Base-by-base conservation (phyloP, 768 basidiomycete species). In the Boletus coccyginus region DNA sequence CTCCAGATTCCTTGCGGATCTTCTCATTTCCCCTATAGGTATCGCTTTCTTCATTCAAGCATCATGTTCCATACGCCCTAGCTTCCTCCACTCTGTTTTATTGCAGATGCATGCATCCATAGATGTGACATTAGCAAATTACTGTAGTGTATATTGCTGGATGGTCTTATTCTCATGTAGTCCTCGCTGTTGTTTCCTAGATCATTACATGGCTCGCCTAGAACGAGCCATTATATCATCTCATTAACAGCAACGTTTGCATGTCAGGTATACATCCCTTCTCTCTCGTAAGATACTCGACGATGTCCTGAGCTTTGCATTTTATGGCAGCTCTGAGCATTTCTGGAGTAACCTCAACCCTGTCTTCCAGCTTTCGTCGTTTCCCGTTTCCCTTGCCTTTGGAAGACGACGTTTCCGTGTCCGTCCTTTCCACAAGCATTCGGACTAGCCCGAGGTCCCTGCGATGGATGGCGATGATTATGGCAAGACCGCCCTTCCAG, bases 231-330 rank as follows among this genome's bases (percentile, higher is more conserved):
- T 56, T 45, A 43, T 10, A 35, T 73, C 52, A 74, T 48, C 65
- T 62, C 71, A 77, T 74, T 59, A 73, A 50, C 50, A 75, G 68
- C 38, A 87, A 68, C 0, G 89, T 89, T 64, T 83, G 79, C 70
- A 90, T 81, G 66, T 90, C 86, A 0, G 90, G 90, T 36, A 90
- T 72, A 61, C 85, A 84, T 11, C 84, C 83, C 70, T 89, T 90
- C 68, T 90, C 88, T 45, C 72, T 70, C 53, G 79, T 81, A 31
- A 94, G 73, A 64, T 90, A 94, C 49, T 87, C 76, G 50, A 84
- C 81, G 39, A 94, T 87, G 56, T 90, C 85, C 51, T 77, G 75
- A 8, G 90, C 89, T 49, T 82, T 77, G 54, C 74, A 77, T 62
- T 78, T 81, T 13, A 91, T 82, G 2, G 92, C 92, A 7, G 71